phyloP scores from a whole-genome alignment of 257 asterid species.

The Nicotiana paniculata region DNA sequence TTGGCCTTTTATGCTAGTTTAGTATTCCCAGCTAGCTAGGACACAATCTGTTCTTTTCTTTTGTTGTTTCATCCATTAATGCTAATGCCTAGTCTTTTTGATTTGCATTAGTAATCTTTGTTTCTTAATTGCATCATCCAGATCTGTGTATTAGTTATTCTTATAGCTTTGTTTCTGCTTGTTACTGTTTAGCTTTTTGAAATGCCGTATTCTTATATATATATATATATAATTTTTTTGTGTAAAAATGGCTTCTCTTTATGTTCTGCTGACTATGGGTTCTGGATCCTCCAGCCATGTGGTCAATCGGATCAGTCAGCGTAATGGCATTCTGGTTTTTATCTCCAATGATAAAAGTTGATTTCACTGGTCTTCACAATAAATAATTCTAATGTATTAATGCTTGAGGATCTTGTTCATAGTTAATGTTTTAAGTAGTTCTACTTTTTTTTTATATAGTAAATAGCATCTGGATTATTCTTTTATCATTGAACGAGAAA shows the following conservation, averaged over 20 bases:
- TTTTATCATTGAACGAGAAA: background rate
- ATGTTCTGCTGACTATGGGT: background rate
- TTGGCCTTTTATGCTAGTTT: background rate
- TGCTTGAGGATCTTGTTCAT: background rate
- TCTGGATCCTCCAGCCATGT: background rate
- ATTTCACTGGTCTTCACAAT: background rate
- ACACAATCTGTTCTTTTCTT: background rate
- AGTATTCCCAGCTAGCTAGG: background rate
- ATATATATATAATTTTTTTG: background rate
- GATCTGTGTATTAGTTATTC: slow-evolving; percentile 6
- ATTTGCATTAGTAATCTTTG: slow-evolving; percentile 1
- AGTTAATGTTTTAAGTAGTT: background rate
- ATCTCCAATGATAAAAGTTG: background rate
- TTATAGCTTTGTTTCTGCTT: background rate
- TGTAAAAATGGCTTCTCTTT: background rate
- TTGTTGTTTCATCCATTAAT: background rate
- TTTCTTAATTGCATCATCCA: background rate
- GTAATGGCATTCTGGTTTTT: background rate
- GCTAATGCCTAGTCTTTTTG: background rate
- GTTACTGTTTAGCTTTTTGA: background rate
- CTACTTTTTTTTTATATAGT: background rate
- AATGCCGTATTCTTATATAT: slow-evolving; percentile 8
- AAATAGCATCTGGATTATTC: background rate
- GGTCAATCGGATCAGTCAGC: background rate
- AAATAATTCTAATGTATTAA: background rate